Base-by-base conservation (phyloP, 1,139 yeast species). In the Geotrichum restrictum region DNA sequence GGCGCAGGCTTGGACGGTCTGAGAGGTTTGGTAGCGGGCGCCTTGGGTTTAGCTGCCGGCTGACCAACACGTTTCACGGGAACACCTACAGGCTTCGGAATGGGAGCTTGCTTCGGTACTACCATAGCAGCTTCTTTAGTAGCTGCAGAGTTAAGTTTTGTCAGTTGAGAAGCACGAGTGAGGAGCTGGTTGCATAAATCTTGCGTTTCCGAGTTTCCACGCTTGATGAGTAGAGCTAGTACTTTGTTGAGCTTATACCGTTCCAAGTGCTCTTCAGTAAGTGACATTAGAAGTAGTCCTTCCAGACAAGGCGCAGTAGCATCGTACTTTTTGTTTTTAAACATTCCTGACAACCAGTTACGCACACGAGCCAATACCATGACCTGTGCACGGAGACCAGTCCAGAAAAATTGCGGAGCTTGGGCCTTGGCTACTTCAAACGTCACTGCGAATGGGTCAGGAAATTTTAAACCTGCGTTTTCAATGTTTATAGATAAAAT, bases 341-440 rank as follows among this genome's bases (percentile, higher is more conserved):
- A 32, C 45, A 56, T 45, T 5, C 50, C 50, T 2, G 60, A 58
- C 49, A 67, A 51, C 69, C 69, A 67, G 55, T 65, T 66, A 27
- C 67, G 60, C 42, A 65, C 50, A n/a, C 70, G 59, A 1, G 63
- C 61, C 14, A 63, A 36, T 31, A 65, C 54, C 14, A 48, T 44
- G 21, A 48, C 43, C 14, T 55, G 54, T 21, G 54, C 47, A 8
- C 56, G 46, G 42, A 62, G 53, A 2, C 56, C 55, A 19, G 48
- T 48, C 66, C 67, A 67, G 48, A 67, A 62, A n/a, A 39, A 52
- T n/a, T 47, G 31, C 3, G 59, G 54, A 6, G 61, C 64, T 18
- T 48, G 44, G 24, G 54, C 43, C 6, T 57, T 49, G 1, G 64
- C 67, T 18, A 57, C 53, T 22, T 50, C 54, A 39, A 65, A 57